Percentiles rank a stretch among this genome's conserved stretches.
These are phyloP conservation scores for Termitomyces sp. DNA, from an alignment of 768 basidiomycete species.

Conservation along the genomic window DNA sequence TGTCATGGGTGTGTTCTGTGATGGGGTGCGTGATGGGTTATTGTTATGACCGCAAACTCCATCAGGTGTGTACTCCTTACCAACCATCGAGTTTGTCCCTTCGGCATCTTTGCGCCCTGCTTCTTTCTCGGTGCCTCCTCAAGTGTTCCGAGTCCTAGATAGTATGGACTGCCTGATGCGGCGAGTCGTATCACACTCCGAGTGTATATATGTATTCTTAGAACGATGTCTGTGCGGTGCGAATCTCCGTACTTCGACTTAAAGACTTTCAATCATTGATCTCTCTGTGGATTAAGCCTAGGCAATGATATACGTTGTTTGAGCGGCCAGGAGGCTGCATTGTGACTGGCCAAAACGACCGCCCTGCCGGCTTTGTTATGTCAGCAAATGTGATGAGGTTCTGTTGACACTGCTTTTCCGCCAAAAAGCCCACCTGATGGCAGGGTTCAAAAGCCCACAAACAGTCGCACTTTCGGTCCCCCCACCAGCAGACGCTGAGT, in stretches of 20 bases:
- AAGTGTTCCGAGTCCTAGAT: neutral
- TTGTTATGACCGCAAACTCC: neutral
- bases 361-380: slow-evolving; percentile 6
- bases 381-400: slow-evolving; percentile 5
- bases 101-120: neutral
- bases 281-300: neutral
- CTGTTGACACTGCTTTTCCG: slow-evolving; percentile 7
- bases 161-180: neutral
- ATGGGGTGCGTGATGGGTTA: neutral
- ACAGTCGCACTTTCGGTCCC: neutral
- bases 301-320: neutral
- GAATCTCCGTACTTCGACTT: neutral
- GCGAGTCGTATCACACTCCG: neutral
- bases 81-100: neutral
- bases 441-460: slow-evolving; percentile 6
- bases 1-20: neutral
- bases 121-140: neutral
- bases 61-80: neutral
- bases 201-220: neutral
- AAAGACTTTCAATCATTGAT: neutral
- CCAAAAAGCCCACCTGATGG: slow-evolving; percentile 7
- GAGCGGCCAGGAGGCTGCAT: neutral
- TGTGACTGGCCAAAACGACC: neutral
- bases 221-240: neutral
- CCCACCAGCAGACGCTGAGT: neutral